These are phyloP conservation scores for Senecio squalidus DNA, from an alignment of 140 eudicot genomes.

Conservation along the genomic window DNA sequence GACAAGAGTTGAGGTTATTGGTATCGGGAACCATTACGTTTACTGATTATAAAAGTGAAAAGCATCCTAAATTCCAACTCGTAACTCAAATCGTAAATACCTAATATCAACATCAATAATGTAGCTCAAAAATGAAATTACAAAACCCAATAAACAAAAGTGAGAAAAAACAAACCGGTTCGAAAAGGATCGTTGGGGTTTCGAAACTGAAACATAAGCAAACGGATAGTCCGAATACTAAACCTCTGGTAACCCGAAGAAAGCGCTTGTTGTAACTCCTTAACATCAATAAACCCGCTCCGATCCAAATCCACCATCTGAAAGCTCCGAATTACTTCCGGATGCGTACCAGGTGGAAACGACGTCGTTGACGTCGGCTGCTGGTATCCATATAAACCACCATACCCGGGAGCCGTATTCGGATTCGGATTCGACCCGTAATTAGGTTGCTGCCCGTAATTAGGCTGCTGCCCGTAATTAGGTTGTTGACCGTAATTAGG, in stretches of 20 bases:
- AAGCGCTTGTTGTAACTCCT: constrained; percentile 66
- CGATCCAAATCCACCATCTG: constrained; percentile 78
- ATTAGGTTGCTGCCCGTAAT: constrained; percentile 17
- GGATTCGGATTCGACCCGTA: constrained; percentile 11
- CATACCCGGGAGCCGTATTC: constrained; percentile 18
- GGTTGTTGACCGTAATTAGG: constrained; percentile 22
- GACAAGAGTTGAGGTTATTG: no score
- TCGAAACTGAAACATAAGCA: constrained; percentile 67
- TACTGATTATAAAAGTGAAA: no score
- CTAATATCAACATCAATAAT: no score
- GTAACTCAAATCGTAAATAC: no score
- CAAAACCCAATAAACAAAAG: neutral
- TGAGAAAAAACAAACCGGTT: constrained; percentile 35
- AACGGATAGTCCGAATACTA: constrained; percentile 57
- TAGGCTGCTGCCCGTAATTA: neutral
- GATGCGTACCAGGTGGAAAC: constrained; percentile 79
- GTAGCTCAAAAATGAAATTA: no score
- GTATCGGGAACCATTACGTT: no score
- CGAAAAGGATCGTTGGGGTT: constrained; percentile 34
- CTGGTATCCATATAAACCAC: constrained; percentile 17
- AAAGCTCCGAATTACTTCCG: constrained; percentile 79
- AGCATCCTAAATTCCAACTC: no score
- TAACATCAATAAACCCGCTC: constrained; percentile 78
- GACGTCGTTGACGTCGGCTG: constrained; percentile 15
- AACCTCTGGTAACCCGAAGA: constrained; percentile 49